Evolutionary conservation across 2,329 filamentous ascomycete species (phyloP).

Genomic region (Xylariaceae sp.): DNA sequence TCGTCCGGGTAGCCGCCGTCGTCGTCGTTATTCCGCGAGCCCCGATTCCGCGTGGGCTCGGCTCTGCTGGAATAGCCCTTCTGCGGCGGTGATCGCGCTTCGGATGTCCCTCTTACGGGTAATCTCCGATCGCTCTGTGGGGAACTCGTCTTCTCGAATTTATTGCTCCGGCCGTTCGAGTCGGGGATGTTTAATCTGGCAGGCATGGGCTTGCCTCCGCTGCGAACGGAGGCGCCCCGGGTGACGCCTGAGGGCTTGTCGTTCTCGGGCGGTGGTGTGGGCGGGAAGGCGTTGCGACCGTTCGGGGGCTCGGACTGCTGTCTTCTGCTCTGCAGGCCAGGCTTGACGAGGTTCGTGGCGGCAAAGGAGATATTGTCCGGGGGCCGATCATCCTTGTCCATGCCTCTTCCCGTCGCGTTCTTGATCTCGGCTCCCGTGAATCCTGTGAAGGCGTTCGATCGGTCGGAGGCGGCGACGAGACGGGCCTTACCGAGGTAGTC

Average conservation of each 20-base stretch:
- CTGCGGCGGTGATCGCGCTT: constrained; percentile 42
- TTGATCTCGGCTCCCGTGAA: constrained; percentile 76
- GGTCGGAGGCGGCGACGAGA: constrained; percentile 81
- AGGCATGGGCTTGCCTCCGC: constrained; percentile 55
- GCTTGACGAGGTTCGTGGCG: constrained; percentile 87
- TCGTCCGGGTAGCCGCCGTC: constrained; percentile 58
- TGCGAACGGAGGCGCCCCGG: constrained; percentile 57
- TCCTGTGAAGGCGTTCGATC: constrained; percentile 73
- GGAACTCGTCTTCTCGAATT: constrained; percentile 49
- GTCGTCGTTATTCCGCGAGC: constrained; percentile 47
- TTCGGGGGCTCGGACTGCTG: constrained; percentile 82
- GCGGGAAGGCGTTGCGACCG: constrained; percentile 80
- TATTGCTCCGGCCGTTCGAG: constrained; percentile 43
- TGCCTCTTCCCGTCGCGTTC: constrained; percentile 50
- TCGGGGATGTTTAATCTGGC: constrained; percentile 59
- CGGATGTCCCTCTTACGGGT: constrained; percentile 37
- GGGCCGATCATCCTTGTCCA: constrained; percentile 72
- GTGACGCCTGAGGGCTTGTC: constrained; percentile 55
- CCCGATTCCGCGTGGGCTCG: constrained; percentile 30
- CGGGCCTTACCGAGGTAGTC: constrained; percentile 97
- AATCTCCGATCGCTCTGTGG: constrained; percentile 39
- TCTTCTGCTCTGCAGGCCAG: constrained; percentile 70
- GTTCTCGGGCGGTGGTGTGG: constrained; percentile 93
- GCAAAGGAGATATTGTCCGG: constrained; percentile 83
- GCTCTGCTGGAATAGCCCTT: constrained; percentile 42